Conservation (phyloP, 2,329 filamentous ascomycete species). For the Aspergillus hiratsukae region DNA sequence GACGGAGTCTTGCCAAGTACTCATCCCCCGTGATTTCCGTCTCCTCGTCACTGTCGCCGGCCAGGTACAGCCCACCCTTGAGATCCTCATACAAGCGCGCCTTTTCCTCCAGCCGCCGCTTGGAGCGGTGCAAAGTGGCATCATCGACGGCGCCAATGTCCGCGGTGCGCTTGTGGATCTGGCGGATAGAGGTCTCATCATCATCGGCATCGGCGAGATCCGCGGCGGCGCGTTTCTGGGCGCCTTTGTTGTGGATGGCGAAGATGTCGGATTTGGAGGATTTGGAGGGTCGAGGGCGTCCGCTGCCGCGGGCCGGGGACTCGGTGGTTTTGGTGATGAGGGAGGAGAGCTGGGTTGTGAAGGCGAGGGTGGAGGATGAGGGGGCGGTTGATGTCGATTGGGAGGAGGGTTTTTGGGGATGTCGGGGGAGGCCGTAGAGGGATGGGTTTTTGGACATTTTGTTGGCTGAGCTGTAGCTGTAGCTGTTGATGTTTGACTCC, state of each 20-base stretch:
- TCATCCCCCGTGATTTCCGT: slow-evolving; percentile 29
- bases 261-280: slow-evolving; percentile 65
- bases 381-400: slow-evolving; percentile 50
- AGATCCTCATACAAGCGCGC: slow-evolving; percentile 81
- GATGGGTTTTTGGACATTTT: slow-evolving; percentile 17
- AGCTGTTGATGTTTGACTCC: neutral
- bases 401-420: slow-evolving; percentile 53
- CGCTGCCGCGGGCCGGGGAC: slow-evolving; percentile 36
- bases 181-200: slow-evolving; percentile 46
- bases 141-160: slow-evolving; percentile 61
- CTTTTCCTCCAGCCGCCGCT: slow-evolving; percentile 84
- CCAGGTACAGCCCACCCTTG: slow-evolving; percentile 82
- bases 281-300: slow-evolving; percentile 40
- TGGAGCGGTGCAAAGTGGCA: slow-evolving; percentile 59
- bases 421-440: slow-evolving; percentile 70
- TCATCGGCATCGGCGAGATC: slow-evolving; percentile 52
- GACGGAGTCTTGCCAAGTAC: slow-evolving; percentile 55
- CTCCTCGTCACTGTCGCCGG: slow-evolving; percentile 34
- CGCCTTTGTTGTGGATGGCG: slow-evolving; percentile 58
- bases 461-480: neutral
- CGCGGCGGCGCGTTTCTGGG: slow-evolving; percentile 58
- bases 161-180: slow-evolving; percentile 57
- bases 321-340: slow-evolving; percentile 59
- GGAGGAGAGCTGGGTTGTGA: slow-evolving; percentile 80
- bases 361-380: slow-evolving; percentile 70